Conservation (phyloP, 768 basidiomycete genomes). For the Trametes maxima region DNA sequence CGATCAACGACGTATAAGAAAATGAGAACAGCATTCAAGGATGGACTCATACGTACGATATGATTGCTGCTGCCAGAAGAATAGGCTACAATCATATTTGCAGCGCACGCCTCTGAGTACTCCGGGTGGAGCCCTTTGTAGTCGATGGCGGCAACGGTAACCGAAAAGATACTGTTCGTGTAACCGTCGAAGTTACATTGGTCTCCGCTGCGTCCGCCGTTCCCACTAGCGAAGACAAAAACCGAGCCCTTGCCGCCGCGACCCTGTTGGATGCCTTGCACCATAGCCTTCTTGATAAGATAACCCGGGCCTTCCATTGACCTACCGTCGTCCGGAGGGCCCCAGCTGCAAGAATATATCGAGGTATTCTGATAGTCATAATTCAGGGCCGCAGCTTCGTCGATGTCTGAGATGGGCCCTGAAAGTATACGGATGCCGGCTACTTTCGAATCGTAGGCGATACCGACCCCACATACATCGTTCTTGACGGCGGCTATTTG, state of each 20-base stretch:
- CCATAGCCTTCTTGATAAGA: constrained; percentile 89
- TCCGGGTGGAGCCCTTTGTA: constrained; percentile 92
- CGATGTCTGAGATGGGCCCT: constrained; percentile 90
- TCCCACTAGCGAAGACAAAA: constrained; percentile 97
- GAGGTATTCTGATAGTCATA: constrained; percentile 90
- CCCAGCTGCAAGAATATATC: constrained; percentile 98
- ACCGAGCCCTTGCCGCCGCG: constrained; percentile 88
- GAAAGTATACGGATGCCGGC: constrained; percentile 96
- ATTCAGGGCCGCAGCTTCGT: constrained; percentile 94
- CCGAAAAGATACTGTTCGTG: constrained; percentile 95
- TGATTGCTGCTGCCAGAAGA: constrained; percentile 93
- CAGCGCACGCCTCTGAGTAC: constrained; percentile 97
- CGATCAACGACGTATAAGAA: constrained; percentile 21
- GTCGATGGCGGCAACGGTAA: constrained; percentile 96
- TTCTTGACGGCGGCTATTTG: constrained; percentile 95
- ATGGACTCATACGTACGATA: constrained; percentile 56
- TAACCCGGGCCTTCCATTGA: constrained; percentile 94
- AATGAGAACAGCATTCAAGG: neutral
- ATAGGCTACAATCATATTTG: constrained; percentile 95
- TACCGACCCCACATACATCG: constrained; percentile 90
- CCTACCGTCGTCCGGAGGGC: constrained; percentile 91
- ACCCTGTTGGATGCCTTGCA: constrained; percentile 92
- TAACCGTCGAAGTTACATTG: constrained; percentile 99
- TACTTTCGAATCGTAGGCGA: constrained; percentile 89
- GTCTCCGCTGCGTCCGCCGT: constrained; percentile 88